phyloP scores from a whole-genome alignment of 2,329 filamentous ascomycete genomes.

The Talaromyces islandicus region DNA sequence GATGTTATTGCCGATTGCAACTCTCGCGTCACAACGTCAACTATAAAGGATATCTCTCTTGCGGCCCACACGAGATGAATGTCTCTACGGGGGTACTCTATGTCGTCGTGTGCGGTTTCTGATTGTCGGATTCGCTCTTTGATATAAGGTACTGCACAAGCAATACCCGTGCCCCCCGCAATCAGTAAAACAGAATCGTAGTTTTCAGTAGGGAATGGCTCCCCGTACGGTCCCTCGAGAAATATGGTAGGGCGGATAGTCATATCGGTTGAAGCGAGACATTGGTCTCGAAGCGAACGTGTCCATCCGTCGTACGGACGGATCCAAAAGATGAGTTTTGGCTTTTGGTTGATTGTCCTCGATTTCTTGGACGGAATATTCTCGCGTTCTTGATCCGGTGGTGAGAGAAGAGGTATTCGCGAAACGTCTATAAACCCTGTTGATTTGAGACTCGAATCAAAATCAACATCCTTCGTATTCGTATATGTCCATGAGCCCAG shows the following conservation, averaged over 20 bases:
- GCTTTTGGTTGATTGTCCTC: not conserved
- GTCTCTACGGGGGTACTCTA: constrained; percentile 17
- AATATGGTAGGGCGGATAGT: constrained; percentile 32
- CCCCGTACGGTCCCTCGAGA: constrained; percentile 48
- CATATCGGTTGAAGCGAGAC: constrained; percentile 18
- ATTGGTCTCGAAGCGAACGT: constrained; percentile 36
- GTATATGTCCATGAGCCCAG: constrained; percentile 29
- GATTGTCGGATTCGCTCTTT: constrained; percentile 24
- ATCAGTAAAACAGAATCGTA: constrained; percentile 50
- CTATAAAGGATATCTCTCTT: constrained; percentile 25
- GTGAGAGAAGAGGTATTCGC: not conserved
- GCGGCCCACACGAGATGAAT: constrained; percentile 31
- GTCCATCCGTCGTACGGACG: constrained; percentile 50
- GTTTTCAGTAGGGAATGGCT: constrained; percentile 33
- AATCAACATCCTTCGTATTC: not conserved
- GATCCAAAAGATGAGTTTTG: constrained; percentile 43
- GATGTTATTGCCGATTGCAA: constrained; percentile 17
- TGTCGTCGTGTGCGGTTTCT: not conserved
- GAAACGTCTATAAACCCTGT: not conserved
- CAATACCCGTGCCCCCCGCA: constrained; percentile 27
- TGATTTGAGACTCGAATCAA: not conserved
- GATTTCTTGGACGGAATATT: not conserved
- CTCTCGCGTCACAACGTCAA: constrained; percentile 21
- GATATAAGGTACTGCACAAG: constrained; percentile 44
- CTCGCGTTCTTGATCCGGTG: not conserved